These are phyloP conservation scores for Zygosaccharomyces pseudorouxii DNA, from an alignment of 805 yeast genomes.

Conservation along the genomic window DNA sequence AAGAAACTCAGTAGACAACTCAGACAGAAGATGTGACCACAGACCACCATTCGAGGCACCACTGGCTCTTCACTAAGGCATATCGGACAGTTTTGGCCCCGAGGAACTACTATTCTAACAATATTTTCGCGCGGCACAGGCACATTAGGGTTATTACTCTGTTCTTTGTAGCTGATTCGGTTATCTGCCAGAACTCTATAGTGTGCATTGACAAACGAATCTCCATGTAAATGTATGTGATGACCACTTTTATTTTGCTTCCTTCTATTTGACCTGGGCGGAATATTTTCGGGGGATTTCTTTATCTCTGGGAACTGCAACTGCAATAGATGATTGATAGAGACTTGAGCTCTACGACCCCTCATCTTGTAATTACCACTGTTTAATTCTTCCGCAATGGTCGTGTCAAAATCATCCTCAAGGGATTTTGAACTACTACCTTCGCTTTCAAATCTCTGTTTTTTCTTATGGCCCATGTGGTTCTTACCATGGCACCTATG, in stretches of 20 bases:
- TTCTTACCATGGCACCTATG: slow-evolving; percentile 11
- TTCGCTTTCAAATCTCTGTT: slow-evolving; percentile 6
- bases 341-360: slow-evolving; percentile 43
- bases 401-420: slow-evolving; percentile 25
- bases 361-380: slow-evolving; percentile 33
- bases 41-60: slow-evolving; percentile 91
- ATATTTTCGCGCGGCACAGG: slow-evolving; percentile 59
- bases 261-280: slow-evolving; percentile 13
- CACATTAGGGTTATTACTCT: slow-evolving; percentile 68
- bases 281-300: slow-evolving; percentile 12
- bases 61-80: slow-evolving; percentile 79
- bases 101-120: slow-evolving; percentile 68
- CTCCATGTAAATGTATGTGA: slow-evolving; percentile 52
- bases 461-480: slow-evolving; percentile 11
- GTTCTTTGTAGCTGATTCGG: slow-evolving; percentile 50
- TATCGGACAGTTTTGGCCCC: slow-evolving; percentile 82
- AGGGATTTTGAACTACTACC: not conserved
- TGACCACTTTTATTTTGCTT: slow-evolving; percentile 31
- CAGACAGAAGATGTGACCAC: slow-evolving; percentile 90
- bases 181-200: slow-evolving; percentile 78
- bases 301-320: slow-evolving; percentile 46
- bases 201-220: slow-evolving; percentile 73
- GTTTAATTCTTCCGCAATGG: slow-evolving; percentile 36
- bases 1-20: slow-evolving; percentile 74
- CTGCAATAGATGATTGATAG: slow-evolving; percentile 63